Evolutionary conservation across 345 rosid species (phyloP), one percentile per base, ranked within the genome.

Genomic region (Raphanus sativus): DNA sequence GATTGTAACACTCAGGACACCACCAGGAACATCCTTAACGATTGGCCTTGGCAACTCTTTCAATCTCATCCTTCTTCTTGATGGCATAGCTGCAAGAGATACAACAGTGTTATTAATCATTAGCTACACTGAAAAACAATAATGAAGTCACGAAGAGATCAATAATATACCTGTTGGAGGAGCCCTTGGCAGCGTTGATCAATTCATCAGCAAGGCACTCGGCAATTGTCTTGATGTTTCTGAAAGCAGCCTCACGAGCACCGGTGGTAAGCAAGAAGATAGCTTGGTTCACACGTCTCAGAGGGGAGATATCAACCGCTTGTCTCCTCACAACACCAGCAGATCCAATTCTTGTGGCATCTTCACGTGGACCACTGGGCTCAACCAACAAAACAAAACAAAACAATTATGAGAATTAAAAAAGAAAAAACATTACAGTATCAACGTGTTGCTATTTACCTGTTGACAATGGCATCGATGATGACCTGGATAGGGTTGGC

Each of bases 161-260:
- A 45, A 12, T 5, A 0, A 1, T 52, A n/a, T 40, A 90, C 93
- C 93, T 90, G 88, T 90, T 92, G 56, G 96, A 90, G 0, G 96
- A 90, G 28, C 97, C 97, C 81, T 92, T 92, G 0, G 96, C 92
- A 25, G 97, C 97, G 75, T 92, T 92, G 69, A 92, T 90, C 62
- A 92, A 88, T 74, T 92, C 97, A 83, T 90, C 96, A n/a, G 96
- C 96, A 85, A 92, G 85, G 29, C 97, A 92, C 65, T 92, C 97
- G 1, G 96, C 96, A 33, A 90, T 92, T 7, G 92, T 88, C 83
- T 92, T 92, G 48, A 92, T 87, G 82, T 86, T 92, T 54, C 97
- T 82, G 73, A 90, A 92, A 6, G 96, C 97, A 21, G 96, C 83
- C 67, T 90, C 96, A 68, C 96, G 89, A 70, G 97, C 97, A 70